A percentile compares a stretch with the other conserved stretches of the same genome.
Conservation (phyloP, 805 yeast genomes). For the Spathaspora sp. region DNA sequence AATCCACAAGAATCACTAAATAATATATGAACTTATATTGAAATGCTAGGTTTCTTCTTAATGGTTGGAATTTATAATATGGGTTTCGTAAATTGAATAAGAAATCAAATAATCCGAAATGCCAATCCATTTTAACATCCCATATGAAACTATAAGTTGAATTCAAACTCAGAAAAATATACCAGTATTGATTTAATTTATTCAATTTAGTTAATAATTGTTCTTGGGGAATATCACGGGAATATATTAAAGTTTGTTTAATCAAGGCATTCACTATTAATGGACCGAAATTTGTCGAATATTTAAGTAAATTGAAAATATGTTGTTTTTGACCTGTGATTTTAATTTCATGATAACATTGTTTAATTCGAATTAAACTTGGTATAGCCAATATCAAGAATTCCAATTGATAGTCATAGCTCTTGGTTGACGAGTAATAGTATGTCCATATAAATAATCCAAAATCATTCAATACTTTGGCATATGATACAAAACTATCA, state of each 20-base stretch:
- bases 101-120: slow-evolving; percentile 49
- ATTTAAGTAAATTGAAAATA: slow-evolving; percentile 71
- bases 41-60: slow-evolving; percentile 21
- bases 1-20: slow-evolving; percentile 57
- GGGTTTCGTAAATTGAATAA: slow-evolving; percentile 12
- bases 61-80: slow-evolving; percentile 12
- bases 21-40: slow-evolving; percentile 41
- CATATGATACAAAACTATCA: slow-evolving; percentile 81
- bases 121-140: slow-evolving; percentile 94
- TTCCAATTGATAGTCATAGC: slow-evolving; percentile 29
- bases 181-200: slow-evolving; percentile 39
- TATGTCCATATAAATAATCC: slow-evolving; percentile 49
- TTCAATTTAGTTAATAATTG: slow-evolving; percentile 14
- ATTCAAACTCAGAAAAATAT: slow-evolving; percentile 47
- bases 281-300: slow-evolving; percentile 54
- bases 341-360: slow-evolving; percentile 70
- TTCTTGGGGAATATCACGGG: slow-evolving; percentile 10
- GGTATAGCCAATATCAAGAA: slow-evolving; percentile 49
- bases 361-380: slow-evolving; percentile 70
- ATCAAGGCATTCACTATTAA: slow-evolving; percentile 23
- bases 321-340: slow-evolving; percentile 51
- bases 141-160: slow-evolving; percentile 79
- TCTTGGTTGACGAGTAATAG: slow-evolving; percentile 28
- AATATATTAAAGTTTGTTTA: slow-evolving; percentile 14
- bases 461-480: slow-evolving; percentile 72